Evolutionary conservation across 768 basidiomycete species (phyloP).

Genomic region (Neoboletus magnificus): DNA sequence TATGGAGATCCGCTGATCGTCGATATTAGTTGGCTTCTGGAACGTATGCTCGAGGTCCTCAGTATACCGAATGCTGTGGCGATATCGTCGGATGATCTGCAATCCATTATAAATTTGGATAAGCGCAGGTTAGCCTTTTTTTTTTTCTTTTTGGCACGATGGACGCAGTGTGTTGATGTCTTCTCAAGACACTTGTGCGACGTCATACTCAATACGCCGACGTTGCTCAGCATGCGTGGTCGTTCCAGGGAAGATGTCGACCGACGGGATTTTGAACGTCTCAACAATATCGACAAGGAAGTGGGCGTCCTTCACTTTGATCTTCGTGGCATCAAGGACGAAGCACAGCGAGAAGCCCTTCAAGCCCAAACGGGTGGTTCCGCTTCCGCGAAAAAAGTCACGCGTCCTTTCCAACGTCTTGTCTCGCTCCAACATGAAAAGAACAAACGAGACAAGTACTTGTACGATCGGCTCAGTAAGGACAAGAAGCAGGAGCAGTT

Average conservation of each 20-base stretch:
- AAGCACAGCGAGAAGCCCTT: conserved; percentile 62
- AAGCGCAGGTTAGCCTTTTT: conserved; percentile 62
- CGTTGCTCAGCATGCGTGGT: conserved; percentile 41
- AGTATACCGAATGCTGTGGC: conserved; percentile 69
- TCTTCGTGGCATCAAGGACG: conserved; percentile 69
- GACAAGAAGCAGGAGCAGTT: conserved; percentile 77
- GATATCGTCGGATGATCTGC: conserved; percentile 48
- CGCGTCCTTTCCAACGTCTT: conserved; percentile 65
- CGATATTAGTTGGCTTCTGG: conserved; percentile 81
- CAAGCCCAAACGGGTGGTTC: conserved; percentile 42
- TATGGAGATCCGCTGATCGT: conserved; percentile 56
- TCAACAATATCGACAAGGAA: conserved; percentile 74
- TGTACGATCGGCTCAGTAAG: conserved; percentile 66
- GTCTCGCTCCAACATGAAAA: conserved; percentile 74
- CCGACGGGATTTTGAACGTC: conserved; percentile 67
- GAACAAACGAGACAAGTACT: conserved; percentile 68
- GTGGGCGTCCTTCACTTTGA: conserved; percentile 62
- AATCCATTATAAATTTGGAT: conserved; percentile 72
- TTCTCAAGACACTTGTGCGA: conserved; percentile 59
- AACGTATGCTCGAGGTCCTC: conserved; percentile 77
- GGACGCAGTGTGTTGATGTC: conserved; percentile 11
- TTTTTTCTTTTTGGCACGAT: not conserved
- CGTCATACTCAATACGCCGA: conserved; percentile 54
- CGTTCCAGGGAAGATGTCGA: conserved; percentile 55
- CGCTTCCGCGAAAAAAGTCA: conserved; percentile 49